A percentile compares a stretch with the other conserved stretches of the same genome.
These are phyloP conservation scores for Abrus pulchellus DNA, from an alignment of 306 rosid species.

Conservation along the genomic window DNA sequence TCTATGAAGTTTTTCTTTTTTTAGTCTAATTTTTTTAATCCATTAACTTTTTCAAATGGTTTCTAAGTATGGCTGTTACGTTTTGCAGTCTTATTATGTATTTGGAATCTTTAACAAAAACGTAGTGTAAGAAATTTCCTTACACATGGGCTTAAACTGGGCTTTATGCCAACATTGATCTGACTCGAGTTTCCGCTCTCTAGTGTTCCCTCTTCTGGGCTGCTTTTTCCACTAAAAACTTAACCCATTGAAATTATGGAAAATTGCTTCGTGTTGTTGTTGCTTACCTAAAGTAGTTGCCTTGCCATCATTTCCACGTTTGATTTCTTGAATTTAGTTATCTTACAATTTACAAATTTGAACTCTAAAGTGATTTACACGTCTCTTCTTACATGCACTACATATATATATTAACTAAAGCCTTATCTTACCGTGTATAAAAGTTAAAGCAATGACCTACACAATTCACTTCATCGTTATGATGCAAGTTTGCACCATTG, in stretches of 20 bases:
- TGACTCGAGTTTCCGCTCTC: neutral
- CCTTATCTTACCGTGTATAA: neutral
- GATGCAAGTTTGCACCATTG: conserved; percentile 44
- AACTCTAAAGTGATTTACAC: neutral
- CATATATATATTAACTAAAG: conserved; percentile 12
- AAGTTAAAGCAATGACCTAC: conserved; percentile 51
- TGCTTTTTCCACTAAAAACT: neutral
- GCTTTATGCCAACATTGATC: neutral
- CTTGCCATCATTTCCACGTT: conserved; percentile 44
- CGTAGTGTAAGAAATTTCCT: too few species aligned
- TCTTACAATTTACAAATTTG: conserved; percentile 39
- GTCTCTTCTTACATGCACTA: neutral
- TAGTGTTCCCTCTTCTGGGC: neutral
- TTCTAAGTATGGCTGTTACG: neutral
- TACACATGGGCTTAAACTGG: neutral
- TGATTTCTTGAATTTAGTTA: conserved; percentile 37
- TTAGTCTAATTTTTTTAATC: neutral
- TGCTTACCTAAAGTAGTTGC: conserved; percentile 45
- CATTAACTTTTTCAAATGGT: neutral
- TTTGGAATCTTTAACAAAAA: neutral
- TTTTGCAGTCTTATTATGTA: neutral
- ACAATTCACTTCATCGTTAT: conserved; percentile 39
- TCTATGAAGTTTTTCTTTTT: too few species aligned
- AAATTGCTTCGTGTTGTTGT: conserved; percentile 41
- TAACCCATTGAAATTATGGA: neutral